phyloP scores from a whole-genome alignment of 306 rosid species.

The Trifolium pratense region DNA sequence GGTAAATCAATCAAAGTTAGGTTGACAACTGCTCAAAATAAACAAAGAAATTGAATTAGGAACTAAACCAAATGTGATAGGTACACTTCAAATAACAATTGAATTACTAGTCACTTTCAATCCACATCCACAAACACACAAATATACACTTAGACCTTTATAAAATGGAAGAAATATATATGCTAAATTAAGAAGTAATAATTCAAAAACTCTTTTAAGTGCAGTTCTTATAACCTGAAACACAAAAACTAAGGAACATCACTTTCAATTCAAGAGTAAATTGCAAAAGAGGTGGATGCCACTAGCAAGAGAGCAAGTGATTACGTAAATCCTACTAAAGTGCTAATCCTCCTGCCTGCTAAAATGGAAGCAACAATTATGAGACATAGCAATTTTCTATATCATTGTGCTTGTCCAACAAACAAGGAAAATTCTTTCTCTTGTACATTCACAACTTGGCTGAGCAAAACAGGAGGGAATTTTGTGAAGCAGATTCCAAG shows the following conservation, averaged over 20 bases:
- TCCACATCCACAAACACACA: no score
- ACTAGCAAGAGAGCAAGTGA: neutral
- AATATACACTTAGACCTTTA: conserved; percentile 6
- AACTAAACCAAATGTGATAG: conserved; percentile 16
- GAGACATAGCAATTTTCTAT: neutral
- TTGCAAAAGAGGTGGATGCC: conserved; percentile 10
- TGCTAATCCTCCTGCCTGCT: neutral
- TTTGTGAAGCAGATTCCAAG: neutral
- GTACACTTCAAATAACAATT: conserved; percentile 24
- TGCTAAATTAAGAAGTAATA: conserved; percentile 9
- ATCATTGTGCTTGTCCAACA: no score
- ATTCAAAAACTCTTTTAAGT: neutral
- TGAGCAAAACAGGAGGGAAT: neutral
- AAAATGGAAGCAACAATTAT: conserved; percentile 13
- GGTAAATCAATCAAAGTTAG: conserved; percentile 91
- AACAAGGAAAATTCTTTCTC: no score
- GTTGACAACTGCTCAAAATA: conserved; percentile 84
- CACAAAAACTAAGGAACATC: conserved; percentile 25
- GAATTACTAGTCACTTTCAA: conserved; percentile 18
- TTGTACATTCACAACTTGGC: no score
- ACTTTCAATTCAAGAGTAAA: neutral
- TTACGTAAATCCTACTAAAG: neutral
- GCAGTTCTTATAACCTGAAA: conserved; percentile 8
- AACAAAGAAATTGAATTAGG: conserved; percentile 33
- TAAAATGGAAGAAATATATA: neutral